A percentile compares a stretch with the other conserved stretches of the same genome.
phyloP scores from a whole-genome alignment of 768 basidiomycete genomes.

The Lactarius evosmus region DNA sequence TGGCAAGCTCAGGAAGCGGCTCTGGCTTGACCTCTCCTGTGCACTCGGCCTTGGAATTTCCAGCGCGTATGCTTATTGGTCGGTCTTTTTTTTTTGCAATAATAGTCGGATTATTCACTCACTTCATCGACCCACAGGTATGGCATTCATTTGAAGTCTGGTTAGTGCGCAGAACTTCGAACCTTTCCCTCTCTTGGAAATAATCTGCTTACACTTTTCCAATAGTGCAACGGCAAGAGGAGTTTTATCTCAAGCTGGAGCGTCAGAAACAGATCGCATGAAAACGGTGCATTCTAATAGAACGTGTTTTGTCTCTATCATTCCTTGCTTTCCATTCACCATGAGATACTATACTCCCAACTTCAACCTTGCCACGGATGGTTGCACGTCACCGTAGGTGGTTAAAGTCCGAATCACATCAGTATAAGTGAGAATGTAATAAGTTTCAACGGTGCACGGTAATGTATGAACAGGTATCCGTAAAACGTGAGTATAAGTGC shows the following conservation, averaged over 20 bases:
- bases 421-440: neutral
- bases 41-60: conserved; percentile 74
- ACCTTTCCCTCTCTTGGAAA: conserved; percentile 1
- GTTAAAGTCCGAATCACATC: neutral
- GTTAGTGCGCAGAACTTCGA: conserved; percentile 44
- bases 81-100: conserved; percentile 37
- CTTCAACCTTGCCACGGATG: neutral
- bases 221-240: conserved; percentile 78
- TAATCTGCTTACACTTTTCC: neutral
- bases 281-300: conserved; percentile 19
- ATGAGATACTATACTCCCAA: neutral
- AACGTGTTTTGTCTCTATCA: conserved; percentile 15
- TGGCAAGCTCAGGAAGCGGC: conserved; percentile 88
- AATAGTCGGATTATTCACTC: conserved; percentile 28
- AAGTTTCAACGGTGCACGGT: neutral
- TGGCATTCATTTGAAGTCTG: conserved; percentile 68
- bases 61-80: conserved; percentile 84
- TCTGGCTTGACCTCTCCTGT: conserved; percentile 80
- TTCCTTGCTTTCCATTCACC: neutral
- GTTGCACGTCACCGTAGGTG: neutral
- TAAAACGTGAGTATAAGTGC: conserved; percentile 1
- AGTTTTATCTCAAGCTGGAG: conserved; percentile 84
- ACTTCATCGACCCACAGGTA: conserved; percentile 54
- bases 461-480: conserved; percentile 15
- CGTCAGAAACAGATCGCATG: conserved; percentile 42